Conservation (phyloP, 2,329 filamentous ascomycete genomes). For the Tolypocladium endophyticum region DNA sequence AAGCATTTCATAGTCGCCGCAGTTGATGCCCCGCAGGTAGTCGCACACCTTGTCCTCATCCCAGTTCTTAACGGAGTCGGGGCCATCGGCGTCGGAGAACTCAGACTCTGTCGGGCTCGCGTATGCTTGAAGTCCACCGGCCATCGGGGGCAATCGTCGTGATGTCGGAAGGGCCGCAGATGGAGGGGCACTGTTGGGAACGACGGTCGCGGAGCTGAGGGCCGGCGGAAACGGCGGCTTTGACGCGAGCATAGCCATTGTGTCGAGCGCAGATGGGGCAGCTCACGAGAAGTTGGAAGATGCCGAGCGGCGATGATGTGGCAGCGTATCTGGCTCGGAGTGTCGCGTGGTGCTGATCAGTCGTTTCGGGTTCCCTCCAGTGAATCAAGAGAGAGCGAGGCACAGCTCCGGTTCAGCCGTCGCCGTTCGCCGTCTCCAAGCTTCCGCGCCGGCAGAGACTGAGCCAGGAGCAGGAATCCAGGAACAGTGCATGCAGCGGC, state of each 20-base stretch:
- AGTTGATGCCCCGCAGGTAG: slow-evolving; percentile 85
- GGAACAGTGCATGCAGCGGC: not conserved
- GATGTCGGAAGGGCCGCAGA: slow-evolving; percentile 36
- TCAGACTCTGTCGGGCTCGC: slow-evolving; percentile 85
- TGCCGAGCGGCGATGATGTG: not conserved
- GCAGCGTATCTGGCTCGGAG: not conserved
- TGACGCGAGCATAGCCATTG: slow-evolving; percentile 66
- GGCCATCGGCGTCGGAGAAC: slow-evolving; percentile 72
- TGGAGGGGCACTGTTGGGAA: slow-evolving; percentile 33
- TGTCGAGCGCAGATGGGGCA: slow-evolving; percentile 19
- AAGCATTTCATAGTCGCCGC: slow-evolving; percentile 82
- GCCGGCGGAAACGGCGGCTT: slow-evolving; percentile 58
- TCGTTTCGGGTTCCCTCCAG: not conserved
- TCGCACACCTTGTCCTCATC: slow-evolving; percentile 85
- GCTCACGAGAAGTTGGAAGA: not conserved
- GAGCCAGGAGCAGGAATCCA: not conserved
- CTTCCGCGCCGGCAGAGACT: not conserved
- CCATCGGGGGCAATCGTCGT: slow-evolving; percentile 39
- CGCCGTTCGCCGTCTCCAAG: not conserved
- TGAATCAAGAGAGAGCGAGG: not conserved
- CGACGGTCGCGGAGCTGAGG: slow-evolving; percentile 35
- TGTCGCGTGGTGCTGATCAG: not conserved
- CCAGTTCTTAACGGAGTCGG: slow-evolving; percentile 74
- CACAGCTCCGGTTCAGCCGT: not conserved
- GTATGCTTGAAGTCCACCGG: slow-evolving; percentile 45